Percentiles rank a stretch among this genome's conserved stretches.
Evolutionary conservation across 129 eudicot genomes (phyloP).

Genomic region (Artemisia annua): DNA sequence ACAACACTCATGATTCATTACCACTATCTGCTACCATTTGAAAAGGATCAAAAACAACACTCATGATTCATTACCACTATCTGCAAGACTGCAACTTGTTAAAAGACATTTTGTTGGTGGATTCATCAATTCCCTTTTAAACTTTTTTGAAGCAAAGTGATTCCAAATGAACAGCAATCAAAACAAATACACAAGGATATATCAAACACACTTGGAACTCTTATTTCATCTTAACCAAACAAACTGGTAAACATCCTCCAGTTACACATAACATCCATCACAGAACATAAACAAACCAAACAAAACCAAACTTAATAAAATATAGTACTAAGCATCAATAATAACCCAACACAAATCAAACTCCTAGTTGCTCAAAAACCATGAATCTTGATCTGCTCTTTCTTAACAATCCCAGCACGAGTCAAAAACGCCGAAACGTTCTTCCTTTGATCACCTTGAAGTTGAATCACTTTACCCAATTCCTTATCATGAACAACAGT

Average conservation of each 20-base stretch:
- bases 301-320: no score
- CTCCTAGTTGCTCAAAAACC: conserved; percentile 53
- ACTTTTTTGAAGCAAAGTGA: neutral
- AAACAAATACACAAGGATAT: neutral
- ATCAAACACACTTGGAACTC: neutral
- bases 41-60: no score
- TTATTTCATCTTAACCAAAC: conserved; percentile 25
- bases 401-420: conserved; percentile 66
- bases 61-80: no score
- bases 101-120: no score
- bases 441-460: conserved; percentile 96
- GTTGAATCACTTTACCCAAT: conserved; percentile 86
- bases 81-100: no score
- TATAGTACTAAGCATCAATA: neutral
- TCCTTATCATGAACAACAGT: conserved; percentile 81
- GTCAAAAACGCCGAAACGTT: conserved; percentile 72
- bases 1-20: no score
- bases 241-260: conserved; percentile 16
- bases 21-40: no score
- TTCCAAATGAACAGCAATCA: neutral
- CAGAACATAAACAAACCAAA: no score
- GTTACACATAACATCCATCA: conserved; percentile 26
- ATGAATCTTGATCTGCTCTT: conserved; percentile 90
- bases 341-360: neutral
- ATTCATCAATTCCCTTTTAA: no score